Percentiles rank a stretch among this genome's conserved stretches.
Evolutionary conservation across 2,329 filamentous ascomycete genomes (phyloP).

Genomic region (Emmonsiellopsis sp.): DNA sequence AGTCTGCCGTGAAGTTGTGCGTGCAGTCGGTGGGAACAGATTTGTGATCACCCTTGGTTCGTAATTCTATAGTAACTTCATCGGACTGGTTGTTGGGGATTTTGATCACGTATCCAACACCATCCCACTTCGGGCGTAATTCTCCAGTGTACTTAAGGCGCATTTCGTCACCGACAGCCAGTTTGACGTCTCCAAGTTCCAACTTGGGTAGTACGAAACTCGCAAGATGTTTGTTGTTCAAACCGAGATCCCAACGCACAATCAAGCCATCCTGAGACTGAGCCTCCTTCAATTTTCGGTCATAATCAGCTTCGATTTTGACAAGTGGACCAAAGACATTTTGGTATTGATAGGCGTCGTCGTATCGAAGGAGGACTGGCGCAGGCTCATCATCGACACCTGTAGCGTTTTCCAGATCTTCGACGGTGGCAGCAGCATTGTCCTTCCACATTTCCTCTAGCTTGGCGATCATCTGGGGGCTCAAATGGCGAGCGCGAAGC

Average conservation of each 20-base stretch:
- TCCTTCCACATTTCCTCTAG: slow-evolving; percentile 99
- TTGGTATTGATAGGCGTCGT: slow-evolving; percentile 96
- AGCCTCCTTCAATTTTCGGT: slow-evolving; percentile 96
- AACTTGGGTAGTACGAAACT: slow-evolving; percentile 96
- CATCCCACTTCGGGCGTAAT: slow-evolving; percentile 85
- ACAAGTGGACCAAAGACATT: slow-evolving; percentile 97
- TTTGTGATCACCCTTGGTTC: slow-evolving; percentile 92
- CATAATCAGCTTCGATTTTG: slow-evolving; percentile 98
- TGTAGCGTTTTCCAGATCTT: slow-evolving; percentile 82
- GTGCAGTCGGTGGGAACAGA: slow-evolving; percentile 92
- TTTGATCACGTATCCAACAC: slow-evolving; percentile 97
- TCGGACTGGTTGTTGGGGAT: slow-evolving; percentile 99
- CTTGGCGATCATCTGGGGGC: slow-evolving; percentile 89
- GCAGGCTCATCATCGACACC: slow-evolving; percentile 92
- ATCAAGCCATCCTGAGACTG: slow-evolving; percentile 94
- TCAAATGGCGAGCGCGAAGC: slow-evolving; percentile 84
- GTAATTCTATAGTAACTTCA: slow-evolving; percentile 89
- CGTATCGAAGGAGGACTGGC: slow-evolving; percentile 85
- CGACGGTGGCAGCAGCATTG: slow-evolving; percentile 76
- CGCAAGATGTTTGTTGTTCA: slow-evolving; percentile 95
- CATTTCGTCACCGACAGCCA: slow-evolving; percentile 98
- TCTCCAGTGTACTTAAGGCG: slow-evolving; percentile 93
- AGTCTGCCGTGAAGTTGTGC: slow-evolving; percentile 96
- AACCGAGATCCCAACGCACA: slow-evolving; percentile 86
- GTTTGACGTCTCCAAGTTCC: slow-evolving; percentile 92